A percentile compares a stretch with the other conserved stretches of the same genome.
Conservation (phyloP, 352 stramenopile species). For the Phytophthora sp. region DNA sequence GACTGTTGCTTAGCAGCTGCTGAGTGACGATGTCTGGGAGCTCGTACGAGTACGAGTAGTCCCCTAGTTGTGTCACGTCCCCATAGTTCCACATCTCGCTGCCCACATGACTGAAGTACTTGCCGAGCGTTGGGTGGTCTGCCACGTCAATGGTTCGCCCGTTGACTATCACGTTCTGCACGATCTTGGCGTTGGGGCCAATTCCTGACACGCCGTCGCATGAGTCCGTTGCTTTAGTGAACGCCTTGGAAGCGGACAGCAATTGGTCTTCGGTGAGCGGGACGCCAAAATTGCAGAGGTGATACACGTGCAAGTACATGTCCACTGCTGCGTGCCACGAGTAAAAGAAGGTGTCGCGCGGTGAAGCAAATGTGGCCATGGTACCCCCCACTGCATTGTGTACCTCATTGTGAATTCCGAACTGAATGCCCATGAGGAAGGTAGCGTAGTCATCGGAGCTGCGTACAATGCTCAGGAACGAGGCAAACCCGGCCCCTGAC, state of each 20-base stretch:
- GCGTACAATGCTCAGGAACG: constrained; percentile 45
- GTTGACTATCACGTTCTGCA: constrained; percentile 41
- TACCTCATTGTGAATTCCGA: constrained; percentile 60
- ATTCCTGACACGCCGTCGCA: constrained; percentile 44
- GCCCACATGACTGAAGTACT: constrained; percentile 54
- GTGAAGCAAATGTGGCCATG: constrained; percentile 53
- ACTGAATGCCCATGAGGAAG: constrained; percentile 61
- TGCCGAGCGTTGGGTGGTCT: constrained; percentile 53
- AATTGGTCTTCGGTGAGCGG: constrained; percentile 39
- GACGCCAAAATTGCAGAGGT: constrained; percentile 54
- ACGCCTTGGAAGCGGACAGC: constrained; percentile 43
- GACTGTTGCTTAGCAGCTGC: constrained; percentile 57
- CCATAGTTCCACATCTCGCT: constrained; percentile 59
- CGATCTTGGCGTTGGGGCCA: constrained; percentile 31
- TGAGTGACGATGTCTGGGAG: constrained; percentile 53
- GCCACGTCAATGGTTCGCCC: constrained; percentile 40
- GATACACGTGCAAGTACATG: constrained; percentile 61
- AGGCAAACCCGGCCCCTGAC: constrained; percentile 40
- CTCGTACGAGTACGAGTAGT: constrained; percentile 72
- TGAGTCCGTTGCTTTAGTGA: constrained; percentile 36
- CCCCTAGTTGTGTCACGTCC: constrained; percentile 49
- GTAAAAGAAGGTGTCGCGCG: constrained; percentile 61
- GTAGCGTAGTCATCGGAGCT: constrained; percentile 51
- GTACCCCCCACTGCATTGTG: constrained; percentile 49
- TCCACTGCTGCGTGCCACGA: constrained; percentile 63